Evolutionary conservation across 352 stramenopile species (phyloP).

Genomic region (Phytophthora rubi): DNA sequence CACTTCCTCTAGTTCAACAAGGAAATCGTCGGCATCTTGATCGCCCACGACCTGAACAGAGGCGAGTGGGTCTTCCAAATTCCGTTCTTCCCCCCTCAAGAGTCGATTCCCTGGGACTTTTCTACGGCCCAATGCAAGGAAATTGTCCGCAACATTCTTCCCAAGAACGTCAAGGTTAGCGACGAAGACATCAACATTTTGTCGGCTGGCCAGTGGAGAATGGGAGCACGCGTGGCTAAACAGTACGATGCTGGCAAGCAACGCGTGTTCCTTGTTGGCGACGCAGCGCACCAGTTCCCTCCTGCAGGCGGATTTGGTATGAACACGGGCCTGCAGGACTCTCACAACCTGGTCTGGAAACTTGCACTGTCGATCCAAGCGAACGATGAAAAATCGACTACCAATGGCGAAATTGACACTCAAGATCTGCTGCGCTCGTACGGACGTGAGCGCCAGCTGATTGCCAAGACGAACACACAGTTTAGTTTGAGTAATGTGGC

Average conservation of each 20-base stretch:
- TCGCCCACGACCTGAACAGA: constrained; percentile 90
- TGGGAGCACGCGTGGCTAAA: constrained; percentile 92
- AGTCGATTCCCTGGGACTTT: constrained; percentile 73
- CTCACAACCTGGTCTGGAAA: constrained; percentile 94
- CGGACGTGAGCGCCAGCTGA: constrained; percentile 73
- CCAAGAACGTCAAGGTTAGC: constrained; percentile 18
- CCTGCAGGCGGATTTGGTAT: constrained; percentile 93
- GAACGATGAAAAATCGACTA: constrained; percentile 1
- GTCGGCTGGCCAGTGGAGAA: constrained; percentile 92
- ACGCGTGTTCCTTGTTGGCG: constrained; percentile 89
- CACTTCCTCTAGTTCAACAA: constrained; percentile 67
- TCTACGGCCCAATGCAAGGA: constrained; percentile 59
- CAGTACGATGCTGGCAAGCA: constrained; percentile 71
- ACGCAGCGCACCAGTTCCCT: constrained; percentile 93
- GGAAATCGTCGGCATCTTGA: constrained; percentile 90
- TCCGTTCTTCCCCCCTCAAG: constrained; percentile 91
- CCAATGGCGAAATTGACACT: constrained; percentile 16
- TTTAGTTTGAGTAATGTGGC: constrained; percentile 87
- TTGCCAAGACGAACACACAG: constrained; percentile 81
- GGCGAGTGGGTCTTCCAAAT: constrained; percentile 94
- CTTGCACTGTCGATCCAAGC: constrained; percentile 72
- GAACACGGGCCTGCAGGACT: constrained; percentile 93
- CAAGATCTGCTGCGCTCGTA: constrained; percentile 75
- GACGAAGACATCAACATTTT: constrained; percentile 78
- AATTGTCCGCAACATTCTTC: constrained; percentile 60